Evolutionary conservation across 768 basidiomycete species (phyloP).

Genomic region (Auriculariales sp.): DNA sequence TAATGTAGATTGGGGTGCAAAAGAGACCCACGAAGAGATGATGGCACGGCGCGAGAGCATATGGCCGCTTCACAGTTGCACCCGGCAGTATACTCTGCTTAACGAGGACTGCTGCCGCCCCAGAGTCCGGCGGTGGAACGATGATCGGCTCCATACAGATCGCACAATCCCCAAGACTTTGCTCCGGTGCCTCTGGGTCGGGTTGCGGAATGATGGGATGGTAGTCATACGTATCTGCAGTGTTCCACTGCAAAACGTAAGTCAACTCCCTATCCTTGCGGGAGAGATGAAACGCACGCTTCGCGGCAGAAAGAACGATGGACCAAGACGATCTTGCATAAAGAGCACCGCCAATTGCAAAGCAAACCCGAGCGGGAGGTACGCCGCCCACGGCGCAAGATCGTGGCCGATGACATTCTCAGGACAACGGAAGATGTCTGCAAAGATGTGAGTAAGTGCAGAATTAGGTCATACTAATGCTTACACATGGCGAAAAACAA

Average conservation of each 20-base stretch:
- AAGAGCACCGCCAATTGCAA: constrained; percentile 47
- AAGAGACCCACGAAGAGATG: constrained; percentile 63
- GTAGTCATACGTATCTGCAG: constrained; percentile 61
- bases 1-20: not conserved
- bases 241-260: constrained; percentile 32
- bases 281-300: constrained; percentile 27
- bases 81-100: constrained; percentile 15
- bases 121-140: constrained; percentile 19
- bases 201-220: constrained; percentile 63
- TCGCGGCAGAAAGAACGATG: constrained; percentile 70
- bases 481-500: constrained; percentile 62
- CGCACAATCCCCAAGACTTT: constrained; percentile 72
- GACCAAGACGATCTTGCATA: constrained; percentile 63
- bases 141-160: constrained; percentile 88
- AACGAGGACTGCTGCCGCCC: constrained; percentile 13
- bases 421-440: constrained; percentile 74
- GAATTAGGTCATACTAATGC: constrained; percentile 14
- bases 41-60: constrained; percentile 79
- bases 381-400: constrained; percentile 51
- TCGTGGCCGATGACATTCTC: constrained; percentile 77
- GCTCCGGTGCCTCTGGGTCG: constrained; percentile 62
- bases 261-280: constrained; percentile 1
- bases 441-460: not conserved
- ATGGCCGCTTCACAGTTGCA: constrained; percentile 38
- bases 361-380: constrained; percentile 42